Evolutionary conservation across 495 filamentous ascomycete species (phyloP), one percentile per base, ranked within the genome.

Genomic region (Diplogelasinospora grovesii): DNA sequence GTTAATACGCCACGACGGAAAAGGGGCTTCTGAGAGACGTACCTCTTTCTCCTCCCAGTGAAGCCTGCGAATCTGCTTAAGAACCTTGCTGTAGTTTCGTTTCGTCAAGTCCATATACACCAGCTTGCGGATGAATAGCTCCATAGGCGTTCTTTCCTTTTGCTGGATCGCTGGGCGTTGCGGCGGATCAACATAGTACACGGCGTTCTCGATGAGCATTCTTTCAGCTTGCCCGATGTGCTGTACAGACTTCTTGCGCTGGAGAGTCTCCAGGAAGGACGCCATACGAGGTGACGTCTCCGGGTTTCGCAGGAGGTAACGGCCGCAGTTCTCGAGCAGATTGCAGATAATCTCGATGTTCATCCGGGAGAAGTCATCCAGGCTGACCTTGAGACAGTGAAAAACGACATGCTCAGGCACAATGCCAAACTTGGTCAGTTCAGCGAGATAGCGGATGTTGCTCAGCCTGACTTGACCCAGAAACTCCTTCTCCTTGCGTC

Each of bases 341-440:
- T 93, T 89, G 50, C 89, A 90, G 48, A 97, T 94, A 50, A 99
- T 95, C 59, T 99, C 93, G 44, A 99, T 93, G 53, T 97, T 97
- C 79, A 95, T 93, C 48, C 89, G 78, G 7, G 94, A 95, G 50
- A 99, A 97, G 46, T 99, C 92, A 52, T 99, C 93, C 5, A 97
- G 68, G 44, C 92, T 92, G 51, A 99, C 89, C 60, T 94, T 97
- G 45, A 99, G 75, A 62, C 90, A 97, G 52, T 99, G 93, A 64
- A 99, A 99, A 42, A 97, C 92, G 49, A 97, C 89, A 59, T 99
- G 92, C 61, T 99, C 90, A 7, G 92, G 93, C 15, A 99, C 89
- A 20, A 97, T 86, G 27, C 92, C 90, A 56, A 97, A 99, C 53
- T 99, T 99, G 35, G 92, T 96, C 56, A 99, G 64, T 60, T 99